Conservation (phyloP, 257 asterid genomes). For the Solanum medicagineum region DNA sequence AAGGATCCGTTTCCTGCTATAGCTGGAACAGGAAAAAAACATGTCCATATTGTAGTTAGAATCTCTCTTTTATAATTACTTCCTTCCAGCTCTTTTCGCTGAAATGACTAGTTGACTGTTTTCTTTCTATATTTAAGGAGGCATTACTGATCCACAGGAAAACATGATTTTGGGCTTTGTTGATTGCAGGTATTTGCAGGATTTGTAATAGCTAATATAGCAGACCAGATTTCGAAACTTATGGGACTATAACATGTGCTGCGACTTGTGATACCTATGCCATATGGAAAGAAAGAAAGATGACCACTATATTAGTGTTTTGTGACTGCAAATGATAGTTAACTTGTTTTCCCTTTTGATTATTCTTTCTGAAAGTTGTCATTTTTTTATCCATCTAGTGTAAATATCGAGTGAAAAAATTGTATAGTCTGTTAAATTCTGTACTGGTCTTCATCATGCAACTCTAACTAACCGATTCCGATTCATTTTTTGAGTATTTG, state of each 20-base stretch:
- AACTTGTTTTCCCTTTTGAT: neutral
- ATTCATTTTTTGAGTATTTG: neutral
- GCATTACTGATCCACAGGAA: neutral
- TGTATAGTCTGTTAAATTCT: neutral
- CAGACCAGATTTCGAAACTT: conserved; percentile 44
- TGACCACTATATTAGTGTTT: neutral
- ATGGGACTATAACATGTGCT: conserved; percentile 46
- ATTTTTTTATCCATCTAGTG: neutral
- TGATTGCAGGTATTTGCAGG: conserved; percentile 80
- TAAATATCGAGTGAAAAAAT: neutral
- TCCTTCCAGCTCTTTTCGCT: neutral
- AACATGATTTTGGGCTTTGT: neutral
- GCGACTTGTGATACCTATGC: neutral
- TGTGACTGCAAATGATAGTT: neutral
- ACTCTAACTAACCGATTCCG: neutral
- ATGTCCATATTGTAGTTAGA: neutral
- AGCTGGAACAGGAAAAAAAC: neutral
- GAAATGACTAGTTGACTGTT: neutral
- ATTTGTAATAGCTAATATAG: conserved; percentile 73
- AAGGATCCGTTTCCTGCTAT: neutral
- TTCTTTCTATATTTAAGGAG: neutral
- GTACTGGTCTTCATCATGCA: neutral
- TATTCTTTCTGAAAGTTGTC: neutral
- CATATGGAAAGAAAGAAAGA: neutral
- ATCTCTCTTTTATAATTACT: neutral